These are phyloP conservation scores for Brasenia schreberi DNA, from an alignment of 164 flowering plant species.

Conservation along the genomic window DNA sequence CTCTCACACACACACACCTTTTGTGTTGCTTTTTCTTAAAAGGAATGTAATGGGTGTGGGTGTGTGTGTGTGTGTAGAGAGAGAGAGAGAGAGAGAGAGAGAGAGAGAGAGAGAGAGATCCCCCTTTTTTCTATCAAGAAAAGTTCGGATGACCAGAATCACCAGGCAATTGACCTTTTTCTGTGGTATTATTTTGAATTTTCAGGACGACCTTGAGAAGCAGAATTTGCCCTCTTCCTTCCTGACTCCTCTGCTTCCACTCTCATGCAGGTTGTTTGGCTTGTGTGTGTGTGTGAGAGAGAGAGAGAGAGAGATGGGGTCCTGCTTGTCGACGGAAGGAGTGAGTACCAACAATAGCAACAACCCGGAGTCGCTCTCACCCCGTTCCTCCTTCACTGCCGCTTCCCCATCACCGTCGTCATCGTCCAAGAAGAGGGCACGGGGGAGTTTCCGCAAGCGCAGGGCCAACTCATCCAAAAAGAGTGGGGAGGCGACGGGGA, in stretches of 20 bases:
- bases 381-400: not conserved
- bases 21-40: too few species aligned
- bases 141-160: not conserved
- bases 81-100: too few species aligned
- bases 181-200: not conserved
- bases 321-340: not conserved
- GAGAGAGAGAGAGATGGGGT: conserved; percentile 1
- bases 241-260: not conserved
- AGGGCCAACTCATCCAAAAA: not conserved
- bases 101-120: not conserved
- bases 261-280: too few species aligned
- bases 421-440: not conserved
- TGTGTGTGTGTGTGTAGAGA: not conserved
- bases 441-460: not conserved
- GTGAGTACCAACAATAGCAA: not conserved
- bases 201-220: not conserved
- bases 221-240: not conserved
- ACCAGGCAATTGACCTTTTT: not conserved
- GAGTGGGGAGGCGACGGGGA: not conserved
- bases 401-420: not conserved
- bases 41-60: too few species aligned
- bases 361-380: too few species aligned
- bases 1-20: too few species aligned
- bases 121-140: too few species aligned
- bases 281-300: not conserved